These are phyloP conservation scores for Stemphylium vesicarium DNA, from an alignment of 2,329 filamentous ascomycete species.

Conservation along the genomic window DNA sequence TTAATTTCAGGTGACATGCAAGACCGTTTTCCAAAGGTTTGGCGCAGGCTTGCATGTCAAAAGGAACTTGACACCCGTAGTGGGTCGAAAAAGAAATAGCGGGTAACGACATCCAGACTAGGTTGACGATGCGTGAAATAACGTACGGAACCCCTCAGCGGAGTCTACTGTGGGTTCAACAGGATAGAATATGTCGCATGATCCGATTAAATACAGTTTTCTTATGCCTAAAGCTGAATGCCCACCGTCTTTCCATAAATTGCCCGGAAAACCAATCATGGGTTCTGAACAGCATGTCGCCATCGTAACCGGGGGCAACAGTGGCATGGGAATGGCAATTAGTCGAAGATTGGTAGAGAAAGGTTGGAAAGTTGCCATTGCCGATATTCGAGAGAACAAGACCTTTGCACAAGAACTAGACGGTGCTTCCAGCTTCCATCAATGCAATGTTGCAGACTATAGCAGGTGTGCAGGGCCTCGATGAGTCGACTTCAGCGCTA, in stretches of 20 bases:
- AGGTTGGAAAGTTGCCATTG: conserved; percentile 39
- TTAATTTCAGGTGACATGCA: no score
- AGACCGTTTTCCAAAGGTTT: no score
- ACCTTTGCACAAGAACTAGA: conserved; percentile 34
- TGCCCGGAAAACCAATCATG: neutral
- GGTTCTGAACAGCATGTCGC: conserved; percentile 16
- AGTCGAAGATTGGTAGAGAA: conserved; percentile 23
- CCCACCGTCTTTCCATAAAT: neutral
- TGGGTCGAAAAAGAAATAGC: no score
- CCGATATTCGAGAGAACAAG: conserved; percentile 34
- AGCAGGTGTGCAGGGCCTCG: conserved; percentile 20
- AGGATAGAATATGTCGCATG: no score
- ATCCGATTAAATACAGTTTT: neutral
- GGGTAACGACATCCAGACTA: no score
- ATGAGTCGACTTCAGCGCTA: neutral
- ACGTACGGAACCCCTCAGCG: no score
- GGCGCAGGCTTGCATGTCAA: no score
- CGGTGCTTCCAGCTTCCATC: conserved; percentile 26
- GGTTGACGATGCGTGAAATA: no score
- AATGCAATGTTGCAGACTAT: conserved; percentile 38
- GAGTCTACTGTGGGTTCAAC: no score
- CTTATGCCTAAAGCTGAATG: neutral
- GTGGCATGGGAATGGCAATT: conserved; percentile 36
- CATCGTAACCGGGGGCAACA: conserved; percentile 39
- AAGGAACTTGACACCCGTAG: no score